These are phyloP conservation scores for Ceratocystiopsis sp. DNA, from an alignment of 2,329 filamentous ascomycete species.

Conservation along the genomic window DNA sequence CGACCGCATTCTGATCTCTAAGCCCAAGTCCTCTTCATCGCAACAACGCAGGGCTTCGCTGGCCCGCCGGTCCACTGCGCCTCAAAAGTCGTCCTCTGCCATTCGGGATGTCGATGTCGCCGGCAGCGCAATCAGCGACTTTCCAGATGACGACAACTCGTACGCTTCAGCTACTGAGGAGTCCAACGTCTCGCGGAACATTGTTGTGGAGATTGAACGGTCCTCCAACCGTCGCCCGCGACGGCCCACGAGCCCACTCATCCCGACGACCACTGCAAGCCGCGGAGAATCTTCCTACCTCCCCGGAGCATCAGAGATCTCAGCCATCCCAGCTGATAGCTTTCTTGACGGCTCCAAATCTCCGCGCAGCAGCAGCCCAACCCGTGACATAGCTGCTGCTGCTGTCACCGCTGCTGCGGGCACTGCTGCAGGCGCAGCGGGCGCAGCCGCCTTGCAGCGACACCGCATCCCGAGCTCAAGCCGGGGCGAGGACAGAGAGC, in stretches of 20 bases:
- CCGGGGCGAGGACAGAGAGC: too few species aligned
- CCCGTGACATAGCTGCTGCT: constrained; percentile 22
- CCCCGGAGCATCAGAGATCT: constrained; percentile 66
- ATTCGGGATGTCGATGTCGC: constrained; percentile 20
- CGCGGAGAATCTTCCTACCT: constrained; percentile 44
- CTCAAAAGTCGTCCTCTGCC: constrained; percentile 30
- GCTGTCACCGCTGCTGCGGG: constrained; percentile 21
- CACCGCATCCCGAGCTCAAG: constrained; percentile 3
- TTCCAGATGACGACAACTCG: constrained; percentile 38
- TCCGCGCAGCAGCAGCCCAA: constrained; percentile 25
- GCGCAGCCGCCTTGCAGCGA: constrained; percentile 27
- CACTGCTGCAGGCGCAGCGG: constrained; percentile 20
- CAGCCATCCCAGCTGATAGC: constrained; percentile 49
- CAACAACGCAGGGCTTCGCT: constrained; percentile 42
- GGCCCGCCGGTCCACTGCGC: constrained; percentile 22
- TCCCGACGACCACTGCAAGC: constrained; percentile 38
- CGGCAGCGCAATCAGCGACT: constrained; percentile 16
- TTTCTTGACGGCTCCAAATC: constrained; percentile 42
- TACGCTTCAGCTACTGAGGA: constrained; percentile 66
- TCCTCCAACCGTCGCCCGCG: constrained; percentile 20
- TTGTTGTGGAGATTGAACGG: constrained; percentile 77
- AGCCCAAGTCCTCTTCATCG: constrained; percentile 46
- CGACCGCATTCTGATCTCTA: constrained; percentile 76
- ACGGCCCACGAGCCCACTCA: constrained; percentile 47
- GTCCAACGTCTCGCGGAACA: constrained; percentile 57